Conservation (phyloP, 495 filamentous ascomycete genomes). For the Niebla homalea region DNA sequence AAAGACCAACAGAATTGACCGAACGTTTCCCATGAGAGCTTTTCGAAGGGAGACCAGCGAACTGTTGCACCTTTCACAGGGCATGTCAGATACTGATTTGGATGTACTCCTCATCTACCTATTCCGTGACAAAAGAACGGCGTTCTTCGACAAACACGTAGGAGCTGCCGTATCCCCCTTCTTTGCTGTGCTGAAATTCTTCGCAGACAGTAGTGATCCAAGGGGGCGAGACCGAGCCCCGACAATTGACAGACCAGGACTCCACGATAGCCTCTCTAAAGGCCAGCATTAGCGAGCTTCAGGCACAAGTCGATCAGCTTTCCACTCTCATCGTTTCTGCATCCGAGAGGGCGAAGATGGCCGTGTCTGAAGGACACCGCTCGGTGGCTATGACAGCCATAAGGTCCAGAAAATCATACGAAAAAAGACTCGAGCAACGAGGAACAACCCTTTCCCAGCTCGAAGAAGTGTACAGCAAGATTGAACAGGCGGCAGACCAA, state of each 20-base stretch:
- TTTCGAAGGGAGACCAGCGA: slow-evolving; percentile 47
- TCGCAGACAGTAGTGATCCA: slow-evolving; percentile 61
- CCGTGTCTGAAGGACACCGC: slow-evolving; percentile 57
- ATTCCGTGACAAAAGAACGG: slow-evolving; percentile 48
- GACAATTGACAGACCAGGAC: slow-evolving; percentile 58
- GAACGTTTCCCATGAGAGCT: slow-evolving; percentile 51
- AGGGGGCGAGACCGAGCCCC: slow-evolving; percentile 26
- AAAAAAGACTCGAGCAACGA: slow-evolving; percentile 54
- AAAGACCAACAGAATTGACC: slow-evolving; percentile 27
- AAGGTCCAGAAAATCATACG: slow-evolving; percentile 68
- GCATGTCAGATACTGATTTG: slow-evolving; percentile 51
- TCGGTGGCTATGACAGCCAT: slow-evolving; percentile 61
- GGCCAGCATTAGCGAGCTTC: slow-evolving; percentile 47
- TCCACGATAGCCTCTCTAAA: slow-evolving; percentile 66
- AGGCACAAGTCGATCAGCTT: slow-evolving; percentile 50
- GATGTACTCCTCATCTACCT: slow-evolving; percentile 60
- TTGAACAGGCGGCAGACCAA: slow-evolving; percentile 76
- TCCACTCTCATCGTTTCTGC: slow-evolving; percentile 35
- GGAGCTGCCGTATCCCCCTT: slow-evolving; percentile 11
- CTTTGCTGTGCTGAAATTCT: not conserved
- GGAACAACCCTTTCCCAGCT: slow-evolving; percentile 62
- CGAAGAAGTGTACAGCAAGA: slow-evolving; percentile 63
- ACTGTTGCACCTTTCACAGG: slow-evolving; percentile 35
- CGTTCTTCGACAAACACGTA: slow-evolving; percentile 54
- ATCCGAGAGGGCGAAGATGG: slow-evolving; percentile 46